phyloP scores from a whole-genome alignment of 768 basidiomycete species.

The Phanerochaete sordida region DNA sequence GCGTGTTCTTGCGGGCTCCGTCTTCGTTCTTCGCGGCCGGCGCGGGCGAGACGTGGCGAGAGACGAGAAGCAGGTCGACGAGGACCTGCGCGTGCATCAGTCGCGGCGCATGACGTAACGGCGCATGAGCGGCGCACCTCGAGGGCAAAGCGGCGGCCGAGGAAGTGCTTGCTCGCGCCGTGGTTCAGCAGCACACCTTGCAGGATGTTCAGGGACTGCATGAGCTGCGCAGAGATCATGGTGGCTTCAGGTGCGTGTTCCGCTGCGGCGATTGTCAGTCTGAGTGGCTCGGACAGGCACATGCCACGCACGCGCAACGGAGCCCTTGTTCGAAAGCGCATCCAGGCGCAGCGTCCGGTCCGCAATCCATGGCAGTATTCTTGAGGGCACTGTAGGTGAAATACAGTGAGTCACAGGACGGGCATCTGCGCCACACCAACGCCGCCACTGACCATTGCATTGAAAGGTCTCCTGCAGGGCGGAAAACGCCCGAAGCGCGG shows the following conservation, averaged over 20 bases:
- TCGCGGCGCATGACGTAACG: not conserved
- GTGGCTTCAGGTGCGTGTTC: slow-evolving; percentile 47
- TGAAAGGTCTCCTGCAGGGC: slow-evolving; percentile 77
- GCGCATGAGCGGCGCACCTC: slow-evolving; percentile 45
- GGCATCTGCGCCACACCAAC: not conserved
- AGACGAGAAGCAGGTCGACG: slow-evolving; percentile 65
- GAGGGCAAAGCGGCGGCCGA: slow-evolving; percentile 63
- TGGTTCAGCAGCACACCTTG: slow-evolving; percentile 79
- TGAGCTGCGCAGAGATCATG: slow-evolving; percentile 48
- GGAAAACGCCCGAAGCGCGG: slow-evolving; percentile 51
- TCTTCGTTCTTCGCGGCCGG: slow-evolving; percentile 12
- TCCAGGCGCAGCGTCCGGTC: slow-evolving; percentile 50
- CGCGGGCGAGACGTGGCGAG: slow-evolving; percentile 52
- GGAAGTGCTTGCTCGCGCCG: slow-evolving; percentile 57
- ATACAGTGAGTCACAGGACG: not conserved
- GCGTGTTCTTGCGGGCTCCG: not conserved
- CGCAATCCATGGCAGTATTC: slow-evolving; percentile 62
- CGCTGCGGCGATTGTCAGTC: slow-evolving; percentile 21
- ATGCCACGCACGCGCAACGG: slow-evolving; percentile 35
- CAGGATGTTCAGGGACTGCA: slow-evolving; percentile 60
- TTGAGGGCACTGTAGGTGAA: slow-evolving; percentile 55
- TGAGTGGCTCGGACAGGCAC: not conserved
- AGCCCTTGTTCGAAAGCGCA: slow-evolving; percentile 39
- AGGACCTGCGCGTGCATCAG: slow-evolving; percentile 47
- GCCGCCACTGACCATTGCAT: slow-evolving; percentile 62